phyloP scores from a whole-genome alignment of 164 flowering plant genomes.

The Vitis rupestris region DNA sequence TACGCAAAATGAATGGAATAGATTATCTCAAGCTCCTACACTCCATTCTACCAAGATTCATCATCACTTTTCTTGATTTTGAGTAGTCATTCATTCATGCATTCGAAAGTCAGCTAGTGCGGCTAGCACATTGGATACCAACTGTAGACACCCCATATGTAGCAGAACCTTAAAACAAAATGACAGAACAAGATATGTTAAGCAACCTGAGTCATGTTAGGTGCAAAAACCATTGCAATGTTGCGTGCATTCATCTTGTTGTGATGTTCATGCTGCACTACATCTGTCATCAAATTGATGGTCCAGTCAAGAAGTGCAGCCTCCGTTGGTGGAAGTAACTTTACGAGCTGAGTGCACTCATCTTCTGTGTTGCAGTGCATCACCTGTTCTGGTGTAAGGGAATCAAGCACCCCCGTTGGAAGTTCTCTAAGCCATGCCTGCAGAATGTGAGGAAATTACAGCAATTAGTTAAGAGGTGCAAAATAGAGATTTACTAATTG shows the following conservation, averaged over 20 bases:
- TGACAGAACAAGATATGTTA: background rate
- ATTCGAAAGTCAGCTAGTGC: no score
- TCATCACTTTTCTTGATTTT: no score
- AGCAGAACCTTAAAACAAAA: background rate
- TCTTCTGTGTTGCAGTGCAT: constrained; percentile 92
- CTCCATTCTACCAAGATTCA: no score
- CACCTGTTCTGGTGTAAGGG: constrained; percentile 87
- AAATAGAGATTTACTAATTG: no score
- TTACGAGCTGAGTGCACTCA: constrained; percentile 59
- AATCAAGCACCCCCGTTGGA: constrained; percentile 87
- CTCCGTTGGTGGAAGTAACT: constrained; percentile 70
- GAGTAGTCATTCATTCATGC: no score
- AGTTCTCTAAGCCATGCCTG: constrained; percentile 99
- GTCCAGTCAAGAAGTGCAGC: constrained; percentile 95
- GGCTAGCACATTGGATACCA: background rate
- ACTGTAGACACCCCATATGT: background rate
- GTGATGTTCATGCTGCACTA: constrained; percentile 65
- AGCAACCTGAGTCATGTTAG: constrained; percentile 96
- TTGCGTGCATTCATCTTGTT: constrained; percentile 99
- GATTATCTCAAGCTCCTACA: background rate
- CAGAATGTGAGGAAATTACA: background rate
- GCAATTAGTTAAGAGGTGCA: background rate
- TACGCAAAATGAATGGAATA: background rate
- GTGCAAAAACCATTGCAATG: constrained; percentile 94
- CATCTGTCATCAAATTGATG: constrained; percentile 93